These are phyloP conservation scores for Neoboletus brunneissimus DNA, from an alignment of 768 basidiomycete genomes.

Conservation along the genomic window DNA sequence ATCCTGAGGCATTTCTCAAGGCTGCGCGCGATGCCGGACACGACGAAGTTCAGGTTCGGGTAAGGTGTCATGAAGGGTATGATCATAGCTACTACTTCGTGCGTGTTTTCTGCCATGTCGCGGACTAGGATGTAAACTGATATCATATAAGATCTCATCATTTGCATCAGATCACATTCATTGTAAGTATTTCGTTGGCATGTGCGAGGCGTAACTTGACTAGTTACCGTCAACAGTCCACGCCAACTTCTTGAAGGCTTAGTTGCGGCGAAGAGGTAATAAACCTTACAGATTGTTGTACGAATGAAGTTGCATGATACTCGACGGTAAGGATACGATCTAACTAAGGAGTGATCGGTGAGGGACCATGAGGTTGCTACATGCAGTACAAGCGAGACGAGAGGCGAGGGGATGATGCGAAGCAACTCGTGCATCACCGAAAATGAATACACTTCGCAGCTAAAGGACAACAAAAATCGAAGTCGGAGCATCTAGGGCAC, in stretches of 20 bases:
- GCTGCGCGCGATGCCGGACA: conserved; percentile 74
- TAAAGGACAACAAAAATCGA: background rate
- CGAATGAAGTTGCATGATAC: conserved; percentile 1
- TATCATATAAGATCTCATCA: conserved; percentile 69
- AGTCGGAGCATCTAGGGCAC: background rate
- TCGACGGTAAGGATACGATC: background rate
- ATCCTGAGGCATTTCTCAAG: conserved; percentile 84
- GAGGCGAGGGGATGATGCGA: background rate
- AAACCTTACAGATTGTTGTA: conserved; percentile 1
- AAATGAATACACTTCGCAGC: background rate
- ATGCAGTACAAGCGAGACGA: conserved; percentile 5
- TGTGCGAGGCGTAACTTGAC: conserved; percentile 9
- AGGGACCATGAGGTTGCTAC: background rate
- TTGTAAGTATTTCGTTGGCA: conserved; percentile 48
- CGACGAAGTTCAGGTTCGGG: conserved; percentile 70
- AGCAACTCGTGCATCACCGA: background rate
- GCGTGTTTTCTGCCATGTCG: conserved; percentile 15
- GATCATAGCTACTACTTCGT: conserved; percentile 92
- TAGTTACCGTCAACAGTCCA: conserved; percentile 55
- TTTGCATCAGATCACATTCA: conserved; percentile 88
- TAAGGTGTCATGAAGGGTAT: conserved; percentile 79
- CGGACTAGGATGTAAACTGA: background rate
- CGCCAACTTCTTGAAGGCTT: conserved; percentile 82
- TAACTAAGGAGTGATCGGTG: background rate
- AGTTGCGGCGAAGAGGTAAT: conserved; percentile 4